Conservation (phyloP, 2,329 filamentous ascomycete genomes). For the Pseudofabraea citricarpa region DNA sequence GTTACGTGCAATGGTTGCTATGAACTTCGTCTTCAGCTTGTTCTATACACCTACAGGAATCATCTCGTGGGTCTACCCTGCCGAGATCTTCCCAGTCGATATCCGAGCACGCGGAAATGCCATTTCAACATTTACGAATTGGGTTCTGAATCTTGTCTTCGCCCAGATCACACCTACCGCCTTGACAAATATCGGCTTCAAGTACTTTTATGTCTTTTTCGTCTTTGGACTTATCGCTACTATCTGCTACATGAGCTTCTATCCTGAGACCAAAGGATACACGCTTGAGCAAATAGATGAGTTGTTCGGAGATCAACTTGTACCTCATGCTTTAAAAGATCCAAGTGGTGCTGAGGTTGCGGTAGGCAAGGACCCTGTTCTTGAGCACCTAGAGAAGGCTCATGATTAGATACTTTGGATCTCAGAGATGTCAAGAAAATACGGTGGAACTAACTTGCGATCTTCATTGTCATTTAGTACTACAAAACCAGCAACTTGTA, state of each 20-base stretch:
- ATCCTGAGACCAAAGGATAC: conserved; percentile 28
- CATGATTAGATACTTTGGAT: too few relatives aligned
- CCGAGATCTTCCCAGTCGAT: conserved; percentile 52
- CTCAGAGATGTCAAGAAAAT: too few relatives aligned
- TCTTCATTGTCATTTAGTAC: too few relatives aligned
- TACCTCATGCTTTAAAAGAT: conserved; percentile 2
- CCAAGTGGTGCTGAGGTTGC: conserved; percentile 1
- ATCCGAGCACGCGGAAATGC: conserved; percentile 55
- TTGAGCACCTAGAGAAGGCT: too few relatives aligned
- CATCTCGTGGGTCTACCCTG: conserved; percentile 50
- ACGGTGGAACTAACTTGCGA: too few relatives aligned
- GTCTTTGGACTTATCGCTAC: conserved; percentile 42
- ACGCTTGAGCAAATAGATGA: conserved; percentile 33
- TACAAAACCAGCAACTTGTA: too few relatives aligned
- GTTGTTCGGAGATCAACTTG: conserved; percentile 24
- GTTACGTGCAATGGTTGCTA: conserved; percentile 47
- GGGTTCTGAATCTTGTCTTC: conserved; percentile 48
- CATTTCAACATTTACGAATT: conserved; percentile 45
- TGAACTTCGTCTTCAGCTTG: conserved; percentile 42
- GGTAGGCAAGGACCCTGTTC: too few relatives aligned
- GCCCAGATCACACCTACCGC: conserved; percentile 50
- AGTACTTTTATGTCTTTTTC: conserved; percentile 44
- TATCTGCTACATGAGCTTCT: conserved; percentile 29
- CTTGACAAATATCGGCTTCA: conserved; percentile 43
- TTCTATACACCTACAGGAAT: conserved; percentile 46